A percentile compares a stretch with the other conserved stretches of the same genome.
These are phyloP conservation scores for Leccinellum rugosiceps DNA, from an alignment of 768 basidiomycete species.

Conservation along the genomic window DNA sequence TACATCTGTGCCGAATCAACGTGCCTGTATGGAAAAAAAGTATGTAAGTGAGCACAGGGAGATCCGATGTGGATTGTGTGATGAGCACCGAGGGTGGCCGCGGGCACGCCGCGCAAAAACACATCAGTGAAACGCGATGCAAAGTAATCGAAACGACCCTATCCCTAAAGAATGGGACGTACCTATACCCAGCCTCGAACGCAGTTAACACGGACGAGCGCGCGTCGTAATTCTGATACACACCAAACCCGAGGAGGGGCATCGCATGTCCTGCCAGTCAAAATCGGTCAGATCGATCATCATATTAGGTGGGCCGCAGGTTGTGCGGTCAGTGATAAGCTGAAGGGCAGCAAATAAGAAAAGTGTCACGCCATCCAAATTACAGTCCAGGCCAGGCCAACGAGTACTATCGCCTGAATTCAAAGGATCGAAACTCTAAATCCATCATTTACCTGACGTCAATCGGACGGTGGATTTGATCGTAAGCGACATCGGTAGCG, in stretches of 20 bases:
- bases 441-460: conserved; percentile 31
- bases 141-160: not conserved
- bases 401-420: conserved; percentile 29
- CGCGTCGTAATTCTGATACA: conserved; percentile 63
- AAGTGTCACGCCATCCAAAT: not conserved
- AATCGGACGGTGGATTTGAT: conserved; percentile 32
- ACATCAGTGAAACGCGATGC: not conserved
- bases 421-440: conserved; percentile 9
- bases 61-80: not conserved
- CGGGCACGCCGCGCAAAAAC: not conserved
- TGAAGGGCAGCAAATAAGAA: not conserved
- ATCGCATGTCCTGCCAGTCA: conserved; percentile 46
- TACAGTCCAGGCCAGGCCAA: not conserved
- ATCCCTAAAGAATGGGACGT: not conserved
- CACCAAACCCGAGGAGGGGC: conserved; percentile 68
- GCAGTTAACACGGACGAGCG: conserved; percentile 57
- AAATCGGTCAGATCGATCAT: conserved; percentile 3
- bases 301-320: not conserved
- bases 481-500: conserved; percentile 23
- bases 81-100: not conserved
- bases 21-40: conserved; percentile 42
- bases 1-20: conserved; percentile 74
- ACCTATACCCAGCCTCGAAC: conserved; percentile 65
- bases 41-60: not conserved
- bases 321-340: not conserved